These are phyloP conservation scores for Castanea crenata DNA, from an alignment of 306 rosid species.

Conservation along the genomic window DNA sequence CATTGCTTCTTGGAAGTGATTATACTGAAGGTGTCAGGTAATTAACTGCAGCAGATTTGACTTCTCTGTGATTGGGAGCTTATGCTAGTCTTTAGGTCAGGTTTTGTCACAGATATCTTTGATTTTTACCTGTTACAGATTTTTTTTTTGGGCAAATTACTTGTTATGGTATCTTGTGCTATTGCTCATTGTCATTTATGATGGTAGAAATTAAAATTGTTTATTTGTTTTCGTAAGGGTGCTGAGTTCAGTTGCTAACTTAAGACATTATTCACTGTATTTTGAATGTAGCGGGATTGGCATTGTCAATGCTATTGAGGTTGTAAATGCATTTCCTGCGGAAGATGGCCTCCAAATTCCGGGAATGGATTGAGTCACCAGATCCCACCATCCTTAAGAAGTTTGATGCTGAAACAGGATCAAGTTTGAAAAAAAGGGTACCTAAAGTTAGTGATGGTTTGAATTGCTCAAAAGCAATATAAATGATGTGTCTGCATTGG, in stretches of 20 bases:
- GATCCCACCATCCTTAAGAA: constrained; percentile 85
- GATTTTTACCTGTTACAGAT: background rate
- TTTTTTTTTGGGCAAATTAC: background rate
- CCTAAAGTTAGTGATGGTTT: constrained; percentile 40
- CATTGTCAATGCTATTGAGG: constrained; percentile 97
- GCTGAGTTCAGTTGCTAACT: constrained; percentile 19
- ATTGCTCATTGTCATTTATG: background rate
- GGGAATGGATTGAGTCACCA: constrained; percentile 94
- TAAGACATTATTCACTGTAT: constrained; percentile 19
- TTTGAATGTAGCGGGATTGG: constrained; percentile 81
- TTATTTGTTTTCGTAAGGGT: constrained; percentile 12
- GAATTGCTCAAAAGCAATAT: constrained; percentile 9
- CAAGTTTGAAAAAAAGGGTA: constrained; percentile 49
- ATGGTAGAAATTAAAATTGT: background rate
- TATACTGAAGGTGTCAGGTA: constrained; percentile 98
- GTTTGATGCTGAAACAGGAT: constrained; percentile 46
- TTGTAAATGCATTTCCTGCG: constrained; percentile 87
- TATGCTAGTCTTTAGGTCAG: constrained; percentile 26
- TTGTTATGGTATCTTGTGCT: background rate
- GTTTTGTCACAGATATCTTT: constrained; percentile 8
- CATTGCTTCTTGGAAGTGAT: constrained; percentile 94
- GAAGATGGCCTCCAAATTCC: constrained; percentile 81
- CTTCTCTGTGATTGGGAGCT: constrained; percentile 17
- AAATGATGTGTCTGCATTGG: constrained; percentile 37
- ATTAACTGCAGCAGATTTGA: constrained; percentile 11